Evolutionary conservation across 768 basidiomycete genomes (phyloP), one percentile per base, ranked within the genome.

Genomic region (Mycena pura): DNA sequence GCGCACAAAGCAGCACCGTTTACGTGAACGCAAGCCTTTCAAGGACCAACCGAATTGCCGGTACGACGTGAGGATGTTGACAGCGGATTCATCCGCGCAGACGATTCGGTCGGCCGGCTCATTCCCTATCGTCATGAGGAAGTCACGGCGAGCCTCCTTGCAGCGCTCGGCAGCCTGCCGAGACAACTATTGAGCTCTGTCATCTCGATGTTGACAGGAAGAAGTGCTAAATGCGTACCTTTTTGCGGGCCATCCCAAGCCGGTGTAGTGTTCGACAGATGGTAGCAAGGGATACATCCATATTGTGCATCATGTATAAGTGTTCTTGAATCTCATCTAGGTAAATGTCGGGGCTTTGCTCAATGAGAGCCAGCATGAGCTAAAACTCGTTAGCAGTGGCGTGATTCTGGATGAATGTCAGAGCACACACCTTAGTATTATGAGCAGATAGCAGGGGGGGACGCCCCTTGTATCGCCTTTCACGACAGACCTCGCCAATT

Each of bases 311-410:
- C n/a, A 6, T 52, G 22, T 19, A 52, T 9, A 52, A 25, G 9
- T 31, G 28, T 22, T 54, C 52, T 31, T 54, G 52, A 7, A 54
- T 54, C 15, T 54, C 40, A 14, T 54, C 40, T 5, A 52, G 39
- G 28, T 41, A 52, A 6, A 70, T 34, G 44, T 68, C 64, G 9
- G 60, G 66, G 25, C 51, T 52, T 25, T 53, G 57, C 41, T 68
- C 67, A 19, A 68, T 28, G 17, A 69, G 50, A 11, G 39, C 63
- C 21, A 67, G 44, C 36, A 69, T 45, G 46, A 62, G 66, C 63
- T 64, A 49, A 54, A 27, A n/a, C n/a, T 24, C n/a, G n/a, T n/a
- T n/a, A n/a, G n/a, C n/a, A n/a, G n/a, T n/a, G n/a, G n/a, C n/a
- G n/a, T n/a, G n/a, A n/a, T n/a, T n/a, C n/a, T n/a, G n/a, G n/a